Evolutionary conservation across 169 alveolate genomes (phyloP).

Genomic region (Plasmodium coatneyi): DNA sequence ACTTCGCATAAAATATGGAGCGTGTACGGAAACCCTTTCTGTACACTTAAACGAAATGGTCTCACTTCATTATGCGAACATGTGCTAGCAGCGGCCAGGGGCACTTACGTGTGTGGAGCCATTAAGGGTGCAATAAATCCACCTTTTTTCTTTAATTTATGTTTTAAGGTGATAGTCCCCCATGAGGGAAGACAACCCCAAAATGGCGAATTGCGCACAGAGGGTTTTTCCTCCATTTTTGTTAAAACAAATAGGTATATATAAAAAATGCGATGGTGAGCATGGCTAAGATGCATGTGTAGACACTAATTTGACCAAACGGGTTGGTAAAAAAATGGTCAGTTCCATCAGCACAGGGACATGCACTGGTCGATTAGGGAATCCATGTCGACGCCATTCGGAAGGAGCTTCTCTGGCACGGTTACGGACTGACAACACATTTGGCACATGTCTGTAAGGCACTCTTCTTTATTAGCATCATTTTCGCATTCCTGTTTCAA

Average conservation of each 20-base stretch:
- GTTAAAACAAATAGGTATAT: not conserved
- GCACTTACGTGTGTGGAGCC: not conserved
- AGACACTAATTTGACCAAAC: not conserved
- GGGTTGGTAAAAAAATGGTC: not conserved
- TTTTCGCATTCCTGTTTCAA: conserved; percentile 34
- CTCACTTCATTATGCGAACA: not conserved
- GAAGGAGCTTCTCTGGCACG: conserved; percentile 34
- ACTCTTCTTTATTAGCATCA: conserved; percentile 46
- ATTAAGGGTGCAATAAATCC: not conserved
- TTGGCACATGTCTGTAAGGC: conserved; percentile 69
- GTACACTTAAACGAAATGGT: not conserved
- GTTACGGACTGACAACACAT: conserved; percentile 73
- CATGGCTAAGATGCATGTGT: not conserved
- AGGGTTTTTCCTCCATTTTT: not conserved
- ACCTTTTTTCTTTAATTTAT: not conserved
- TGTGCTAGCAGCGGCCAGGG: not conserved
- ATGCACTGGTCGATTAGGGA: conserved; percentile 55
- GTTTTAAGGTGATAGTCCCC: not conserved
- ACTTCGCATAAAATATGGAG: not conserved
- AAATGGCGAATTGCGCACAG: not conserved
- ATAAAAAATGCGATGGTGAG: not conserved
- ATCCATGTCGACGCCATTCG: conserved; percentile 8
- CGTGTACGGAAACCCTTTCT: not conserved
- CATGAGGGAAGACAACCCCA: not conserved
- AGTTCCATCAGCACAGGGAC: conserved; percentile 20